Conservation (phyloP, 768 basidiomycete genomes). For the Butyriboletus loyo region DNA sequence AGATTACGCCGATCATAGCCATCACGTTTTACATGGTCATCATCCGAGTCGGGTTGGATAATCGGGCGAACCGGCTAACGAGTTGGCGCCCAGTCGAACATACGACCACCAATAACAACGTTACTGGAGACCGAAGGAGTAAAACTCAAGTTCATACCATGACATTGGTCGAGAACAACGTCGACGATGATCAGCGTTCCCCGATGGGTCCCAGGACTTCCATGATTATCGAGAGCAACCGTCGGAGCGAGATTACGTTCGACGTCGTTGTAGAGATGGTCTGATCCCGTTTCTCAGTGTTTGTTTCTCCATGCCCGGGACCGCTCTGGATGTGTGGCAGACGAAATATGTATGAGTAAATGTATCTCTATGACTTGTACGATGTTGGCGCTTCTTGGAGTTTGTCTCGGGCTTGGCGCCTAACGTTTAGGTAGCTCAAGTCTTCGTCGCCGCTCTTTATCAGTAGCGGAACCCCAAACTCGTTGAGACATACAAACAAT, state of each 20-base stretch:
- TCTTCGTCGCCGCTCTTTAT: no score
- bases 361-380: neutral
- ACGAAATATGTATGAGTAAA: neutral
- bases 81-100: no score
- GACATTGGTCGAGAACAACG: neutral
- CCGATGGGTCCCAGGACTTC: neutral
- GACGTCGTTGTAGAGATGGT: neutral
- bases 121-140: neutral
- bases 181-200: neutral
- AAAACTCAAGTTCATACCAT: neutral
- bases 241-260: conserved; percentile 10
- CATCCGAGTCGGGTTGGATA: conserved; percentile 6
- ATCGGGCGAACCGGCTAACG: no score
- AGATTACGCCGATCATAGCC: conserved; percentile 13
- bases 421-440: neutral
- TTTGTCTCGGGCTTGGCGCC: neutral
- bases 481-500: no score
- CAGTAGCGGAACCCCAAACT: no score
- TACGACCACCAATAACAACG: no score
- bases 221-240: neutral
- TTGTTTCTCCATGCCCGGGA: neutral
- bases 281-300: neutral
- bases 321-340: neutral
- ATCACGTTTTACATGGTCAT: conserved; percentile 21
- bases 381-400: neutral